Percentiles rank a stretch among this genome's conserved stretches.
Evolutionary conservation across 306 rosid genomes (phyloP).

Genomic region (Malus sieversii): DNA sequence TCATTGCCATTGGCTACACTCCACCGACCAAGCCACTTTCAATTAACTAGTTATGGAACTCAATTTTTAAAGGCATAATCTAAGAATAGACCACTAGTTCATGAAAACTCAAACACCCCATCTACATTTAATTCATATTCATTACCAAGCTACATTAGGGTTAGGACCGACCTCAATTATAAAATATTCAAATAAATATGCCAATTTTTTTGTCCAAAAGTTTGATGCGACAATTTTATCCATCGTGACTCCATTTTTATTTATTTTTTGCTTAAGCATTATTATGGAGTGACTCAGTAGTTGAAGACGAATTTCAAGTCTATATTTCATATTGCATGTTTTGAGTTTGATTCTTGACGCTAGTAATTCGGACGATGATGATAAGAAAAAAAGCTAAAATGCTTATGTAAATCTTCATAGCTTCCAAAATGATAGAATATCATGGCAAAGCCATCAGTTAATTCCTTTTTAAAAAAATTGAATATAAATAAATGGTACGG

Average conservation of each 20-base stretch:
- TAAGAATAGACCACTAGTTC: background rate
- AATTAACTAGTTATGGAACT: background rate
- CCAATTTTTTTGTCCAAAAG: background rate
- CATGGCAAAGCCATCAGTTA: accelerated
- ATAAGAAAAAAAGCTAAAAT: accelerated
- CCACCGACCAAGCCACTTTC: background rate
- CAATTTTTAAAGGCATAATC: background rate
- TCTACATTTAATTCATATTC: background rate
- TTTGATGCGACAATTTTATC: background rate
- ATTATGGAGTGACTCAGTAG: accelerated
- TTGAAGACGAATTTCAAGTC: accelerated
- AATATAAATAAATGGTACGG: background rate
- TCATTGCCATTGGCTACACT: background rate
- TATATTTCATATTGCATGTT: background rate
- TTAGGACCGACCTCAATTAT: background rate
- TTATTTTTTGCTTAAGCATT: background rate
- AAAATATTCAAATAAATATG: background rate
- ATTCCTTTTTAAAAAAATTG: too few relatives aligned
- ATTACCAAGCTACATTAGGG: background rate
- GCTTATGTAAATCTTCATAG: accelerated
- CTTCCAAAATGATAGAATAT: too few relatives aligned
- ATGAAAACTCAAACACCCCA: background rate
- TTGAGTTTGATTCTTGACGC: too few relatives aligned
- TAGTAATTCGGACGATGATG: accelerated
- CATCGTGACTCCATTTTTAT: background rate